Evolutionary conservation across 352 stramenopile genomes (phyloP), one percentile per base, ranked within the genome.

Genomic region (Blastocystis sp.): DNA sequence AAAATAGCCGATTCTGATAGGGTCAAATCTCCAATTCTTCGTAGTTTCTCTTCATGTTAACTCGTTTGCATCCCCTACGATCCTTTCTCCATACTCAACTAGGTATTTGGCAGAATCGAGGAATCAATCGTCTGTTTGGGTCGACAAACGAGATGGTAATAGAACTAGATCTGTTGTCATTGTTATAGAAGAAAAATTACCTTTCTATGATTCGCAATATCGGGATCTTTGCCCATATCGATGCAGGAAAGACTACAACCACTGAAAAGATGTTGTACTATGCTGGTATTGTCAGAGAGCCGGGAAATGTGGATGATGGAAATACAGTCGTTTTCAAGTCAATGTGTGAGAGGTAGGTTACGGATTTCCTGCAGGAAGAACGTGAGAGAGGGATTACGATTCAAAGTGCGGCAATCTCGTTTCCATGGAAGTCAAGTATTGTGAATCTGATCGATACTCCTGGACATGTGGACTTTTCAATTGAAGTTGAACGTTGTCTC

Each of bases 201-300:
- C 89, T 91, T 51, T 16, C 11, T 5, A 78, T 81, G 59, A 92
- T 95, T 90, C 93, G 96, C 78, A 99, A 99, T 91, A 98, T 98
- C 89, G 95, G 96, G 87, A 98, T 99, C 89, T 94, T 98, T 90
- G 96, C 96, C 35, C 96, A 99, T 91, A 98, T 99, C 88, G 96
- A 99, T 90, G 95, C 95, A 7, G 96, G 92, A 52, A 98, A 99
- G 91, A 99, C 96, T 9, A 99, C 96, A 35, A 98, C 95, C 14
- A 99, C 95, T 21, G 96, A 99, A 90, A 93, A 95, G 87, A 98
- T 99, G 91, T 92, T 99, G 19, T 98, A 95, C 90, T 98, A 98
- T 92, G 93, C 95, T 29, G 96, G 94, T 81, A 94, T 94, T 88
- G 95, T 93, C 0, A 94, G 94, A 90, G 96, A 94, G 86, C 94